Percentiles rank a stretch among this genome's conserved stretches.
These are phyloP conservation scores for Saccharomycopsis oosterbeekiorum DNA, from an alignment of 805 yeast species.

Conservation along the genomic window DNA sequence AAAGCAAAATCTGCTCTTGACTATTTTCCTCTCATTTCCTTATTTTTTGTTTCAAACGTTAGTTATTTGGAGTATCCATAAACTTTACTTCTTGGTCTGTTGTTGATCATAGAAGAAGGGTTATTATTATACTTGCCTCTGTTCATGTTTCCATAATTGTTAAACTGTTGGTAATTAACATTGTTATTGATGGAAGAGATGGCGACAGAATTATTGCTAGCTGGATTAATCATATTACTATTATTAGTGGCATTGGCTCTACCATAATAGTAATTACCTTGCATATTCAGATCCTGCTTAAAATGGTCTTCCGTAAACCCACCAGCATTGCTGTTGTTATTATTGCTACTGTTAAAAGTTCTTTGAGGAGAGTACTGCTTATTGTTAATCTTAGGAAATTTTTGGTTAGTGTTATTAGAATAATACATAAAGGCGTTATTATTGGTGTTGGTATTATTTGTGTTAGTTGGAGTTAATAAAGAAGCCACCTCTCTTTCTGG, in stretches of 20 bases:
- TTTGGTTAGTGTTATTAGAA: not conserved
- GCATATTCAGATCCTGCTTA: not conserved
- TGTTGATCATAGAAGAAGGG: not conserved
- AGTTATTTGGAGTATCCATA: not conserved
- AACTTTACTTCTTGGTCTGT: not conserved
- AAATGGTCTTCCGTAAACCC: not conserved
- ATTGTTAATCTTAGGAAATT: not conserved
- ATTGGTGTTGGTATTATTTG: not conserved
- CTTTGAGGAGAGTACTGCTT: conserved; percentile 5
- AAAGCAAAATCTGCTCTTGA: not conserved
- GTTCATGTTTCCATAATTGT: not conserved
- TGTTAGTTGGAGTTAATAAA: not conserved
- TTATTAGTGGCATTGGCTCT: conserved; percentile 7
- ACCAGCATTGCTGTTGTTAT: not conserved
- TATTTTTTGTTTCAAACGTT: not conserved
- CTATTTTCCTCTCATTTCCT: not conserved
- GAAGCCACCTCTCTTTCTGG: conserved; percentile 7
- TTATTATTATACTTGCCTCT: not conserved
- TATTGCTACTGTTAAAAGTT: not conserved
- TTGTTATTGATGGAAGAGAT: not conserved
- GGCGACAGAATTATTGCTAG: not conserved
- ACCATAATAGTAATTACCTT: conserved; percentile 9
- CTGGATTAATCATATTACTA: not conserved
- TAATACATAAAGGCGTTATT: not conserved
- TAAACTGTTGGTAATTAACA: not conserved